Percentiles rank a stretch among this genome's conserved stretches.
phyloP scores from a whole-genome alignment of 2,329 filamentous ascomycete genomes.

The Huntiella omanensis region DNA sequence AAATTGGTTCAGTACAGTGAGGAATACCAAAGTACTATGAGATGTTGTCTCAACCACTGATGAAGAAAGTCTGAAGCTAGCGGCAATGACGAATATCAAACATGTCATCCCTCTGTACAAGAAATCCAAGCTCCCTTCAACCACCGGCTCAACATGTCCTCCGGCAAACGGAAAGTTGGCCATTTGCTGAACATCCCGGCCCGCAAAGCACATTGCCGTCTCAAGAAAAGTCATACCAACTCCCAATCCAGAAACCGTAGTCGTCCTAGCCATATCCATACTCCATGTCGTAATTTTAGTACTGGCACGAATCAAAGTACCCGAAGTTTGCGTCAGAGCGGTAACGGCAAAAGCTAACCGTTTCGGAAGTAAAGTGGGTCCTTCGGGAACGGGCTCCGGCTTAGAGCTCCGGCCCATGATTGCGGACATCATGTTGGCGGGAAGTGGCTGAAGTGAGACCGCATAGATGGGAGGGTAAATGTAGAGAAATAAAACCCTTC shows the following conservation, averaged over 20 bases:
- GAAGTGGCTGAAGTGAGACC: too few relatives aligned
- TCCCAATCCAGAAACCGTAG: conserved; percentile 38
- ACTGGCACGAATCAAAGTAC: conserved; percentile 34
- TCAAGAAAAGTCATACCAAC: conserved; percentile 36
- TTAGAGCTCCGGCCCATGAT: neutral
- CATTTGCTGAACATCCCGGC: conserved; percentile 23
- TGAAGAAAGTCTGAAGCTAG: conserved; percentile 39
- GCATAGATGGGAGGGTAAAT: too few relatives aligned
- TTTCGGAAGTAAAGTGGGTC: conserved; percentile 33
- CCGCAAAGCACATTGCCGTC: conserved; percentile 32
- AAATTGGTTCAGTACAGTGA: conserved; percentile 42
- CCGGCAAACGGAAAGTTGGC: conserved; percentile 17
- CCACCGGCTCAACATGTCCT: conserved; percentile 31
- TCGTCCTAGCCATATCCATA: conserved; percentile 34
- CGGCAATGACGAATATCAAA: conserved; percentile 41
- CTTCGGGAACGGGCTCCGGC: conserved; percentile 3
- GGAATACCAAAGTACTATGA: conserved; percentile 36
- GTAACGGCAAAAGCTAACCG: conserved; percentile 40
- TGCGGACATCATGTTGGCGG: neutral
- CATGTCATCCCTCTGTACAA: conserved; percentile 38
- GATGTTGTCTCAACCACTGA: conserved; percentile 35
- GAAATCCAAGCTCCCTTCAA: conserved; percentile 36
- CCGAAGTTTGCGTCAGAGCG: conserved; percentile 39
- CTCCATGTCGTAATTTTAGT: conserved; percentile 32
- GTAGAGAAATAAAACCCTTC: too few relatives aligned